These are phyloP conservation scores for Suillus lakei DNA, from an alignment of 768 basidiomycete genomes.

Conservation along the genomic window DNA sequence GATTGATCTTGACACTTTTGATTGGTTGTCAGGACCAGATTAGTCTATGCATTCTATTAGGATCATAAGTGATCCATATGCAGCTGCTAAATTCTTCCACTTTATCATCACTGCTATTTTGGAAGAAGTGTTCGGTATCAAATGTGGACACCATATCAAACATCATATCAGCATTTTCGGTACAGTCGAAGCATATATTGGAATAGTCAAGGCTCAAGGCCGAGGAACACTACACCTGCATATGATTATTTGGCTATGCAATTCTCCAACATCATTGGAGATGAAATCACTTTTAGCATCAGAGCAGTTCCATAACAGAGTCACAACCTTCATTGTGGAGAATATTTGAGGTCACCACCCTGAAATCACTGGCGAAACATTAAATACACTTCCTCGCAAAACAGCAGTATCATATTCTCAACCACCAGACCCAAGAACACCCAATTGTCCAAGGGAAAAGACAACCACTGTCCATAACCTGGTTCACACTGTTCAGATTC, in stretches of 20 bases:
- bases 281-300: not conserved
- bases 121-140: too few species aligned
- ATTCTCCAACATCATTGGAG: accelerated
- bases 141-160: too few species aligned
- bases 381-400: accelerated
- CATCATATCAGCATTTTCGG: not conserved
- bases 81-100: too few species aligned
- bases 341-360: not conserved
- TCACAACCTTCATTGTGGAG: too few species aligned
- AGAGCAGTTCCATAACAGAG: too few species aligned
- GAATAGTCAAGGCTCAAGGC: not conserved
- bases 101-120: too few species aligned
- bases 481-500: not conserved
- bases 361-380: accelerated
- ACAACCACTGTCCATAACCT: not conserved
- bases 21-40: too few species aligned
- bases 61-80: too few species aligned
- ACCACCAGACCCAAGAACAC: not conserved
- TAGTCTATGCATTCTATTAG: too few species aligned
- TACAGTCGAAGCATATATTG: not conserved
- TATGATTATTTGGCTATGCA: not conserved
- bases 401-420: not conserved
- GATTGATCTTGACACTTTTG: too few species aligned
- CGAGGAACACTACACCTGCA: not conserved
- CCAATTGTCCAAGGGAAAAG: too few species aligned